Base-by-base conservation (phyloP, 1,139 yeast genomes). In the Saccharomycopsis phalli region DNA sequence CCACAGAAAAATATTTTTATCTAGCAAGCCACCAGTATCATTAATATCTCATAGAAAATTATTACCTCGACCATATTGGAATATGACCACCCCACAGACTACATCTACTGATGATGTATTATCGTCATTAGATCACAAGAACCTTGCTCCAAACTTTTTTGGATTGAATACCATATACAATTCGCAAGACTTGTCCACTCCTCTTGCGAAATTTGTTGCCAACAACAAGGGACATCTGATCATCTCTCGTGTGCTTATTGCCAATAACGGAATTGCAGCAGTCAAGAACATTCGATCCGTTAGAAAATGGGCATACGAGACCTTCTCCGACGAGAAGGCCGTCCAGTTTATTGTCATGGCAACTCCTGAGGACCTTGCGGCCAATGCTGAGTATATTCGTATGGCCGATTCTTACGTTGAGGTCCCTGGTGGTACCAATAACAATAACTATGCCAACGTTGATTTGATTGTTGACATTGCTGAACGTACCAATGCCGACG, bases 401-500 rank as follows among this genome's bases (percentile, higher is more conserved):
- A 91, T 91, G 97, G 98, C 98, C 35, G 99, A 91, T 61, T 96
- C 88, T 64, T 91, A 82, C 58, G 87, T 91, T 50, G 96, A 88
- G 60, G 98, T 91, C 38, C 97, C 99, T 46, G 99, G 99, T 55
- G 98, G 98, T 43, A 91, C 97, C 44, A 93, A 93, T 65, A 91
- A 91, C 68, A 91, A 91, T 65, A 91, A 91, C 63, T 88, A 88
- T 60, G 98, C 99, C 54, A 91, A 91, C 57, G 99, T 91, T 48
- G 98, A 93, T 53, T 71, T 91, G 50, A 91, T 91, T 62, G 96
- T 91, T 38, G 99, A 91, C 57, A 70, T 91, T 44, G 99, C 99
- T 32, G 98, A 91, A 66, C 81, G 96, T 66, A 81, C 95, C 39
- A 76, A 86, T 51, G 97, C 83, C 45, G 95, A 91, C 60, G 99